These are phyloP conservation scores for Phytophthora quininea DNA, from an alignment of 352 stramenopile genomes.

Conservation along the genomic window DNA sequence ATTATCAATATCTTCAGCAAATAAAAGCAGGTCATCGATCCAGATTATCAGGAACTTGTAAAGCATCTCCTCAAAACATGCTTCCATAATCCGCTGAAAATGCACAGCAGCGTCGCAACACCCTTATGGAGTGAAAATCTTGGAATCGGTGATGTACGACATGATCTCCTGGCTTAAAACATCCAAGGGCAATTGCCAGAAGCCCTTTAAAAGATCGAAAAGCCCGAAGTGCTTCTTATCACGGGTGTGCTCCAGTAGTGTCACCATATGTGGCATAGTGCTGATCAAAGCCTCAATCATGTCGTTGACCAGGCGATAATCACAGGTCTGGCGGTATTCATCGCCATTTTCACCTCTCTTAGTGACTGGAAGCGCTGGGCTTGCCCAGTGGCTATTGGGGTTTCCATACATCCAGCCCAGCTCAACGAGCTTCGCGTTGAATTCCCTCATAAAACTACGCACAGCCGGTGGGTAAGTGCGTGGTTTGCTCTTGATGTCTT, in stretches of 20 bases:
- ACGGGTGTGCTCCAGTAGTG: too few species aligned
- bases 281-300: too few species aligned
- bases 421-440: not conserved
- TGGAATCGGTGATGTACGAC: slow-evolving; percentile 27
- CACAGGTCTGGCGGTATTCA: not conserved
- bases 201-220: too few species aligned
- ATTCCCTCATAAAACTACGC: slow-evolving; percentile 5
- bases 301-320: too few species aligned
- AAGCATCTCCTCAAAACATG: slow-evolving; percentile 3
- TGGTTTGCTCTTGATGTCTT: not conserved
- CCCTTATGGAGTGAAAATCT: slow-evolving; percentile 29
- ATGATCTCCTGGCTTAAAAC: too few species aligned
- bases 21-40: too few species aligned
- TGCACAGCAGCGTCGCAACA: slow-evolving; percentile 15
- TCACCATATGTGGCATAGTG: too few species aligned
- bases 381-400: slow-evolving; percentile 11
- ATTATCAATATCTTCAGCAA: too few species aligned
- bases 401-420: slow-evolving; percentile 20
- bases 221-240: too few species aligned
- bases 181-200: too few species aligned
- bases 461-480: not conserved
- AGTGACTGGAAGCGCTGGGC: slow-evolving; percentile 6
- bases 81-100: slow-evolving; percentile 25
- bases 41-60: too few species aligned
- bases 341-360: slow-evolving; percentile 19